phyloP scores from a whole-genome alignment of 345 rosid genomes.

The Microthlaspi erraticum region DNA sequence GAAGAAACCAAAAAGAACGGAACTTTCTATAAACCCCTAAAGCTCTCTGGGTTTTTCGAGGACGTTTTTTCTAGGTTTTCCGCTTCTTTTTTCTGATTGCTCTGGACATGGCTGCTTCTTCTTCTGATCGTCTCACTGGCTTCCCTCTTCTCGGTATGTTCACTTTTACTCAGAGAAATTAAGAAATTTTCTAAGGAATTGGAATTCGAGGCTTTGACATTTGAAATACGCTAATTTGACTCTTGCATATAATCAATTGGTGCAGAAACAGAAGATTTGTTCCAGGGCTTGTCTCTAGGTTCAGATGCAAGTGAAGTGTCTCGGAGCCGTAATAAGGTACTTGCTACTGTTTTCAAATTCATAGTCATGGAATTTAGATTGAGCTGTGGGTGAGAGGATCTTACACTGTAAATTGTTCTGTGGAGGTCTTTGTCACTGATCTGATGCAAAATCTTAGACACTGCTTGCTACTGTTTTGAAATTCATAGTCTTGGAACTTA shows the following conservation, averaged over 20 bases:
- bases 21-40: slow-evolving; percentile 41
- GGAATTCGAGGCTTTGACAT: slow-evolving; percentile 21
- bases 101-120: slow-evolving; percentile 52
- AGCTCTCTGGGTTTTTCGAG: slow-evolving; percentile 39
- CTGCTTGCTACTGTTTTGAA: slow-evolving; percentile 6
- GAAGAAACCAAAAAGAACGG: slow-evolving; percentile 33
- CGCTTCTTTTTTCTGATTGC: slow-evolving; percentile 16
- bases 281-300: slow-evolving; percentile 62
- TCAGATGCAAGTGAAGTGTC: slow-evolving; percentile 53
- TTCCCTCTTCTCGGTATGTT: slow-evolving; percentile 56
- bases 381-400: too few species aligned
- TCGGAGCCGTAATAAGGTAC: slow-evolving; percentile 54
- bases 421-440: too few species aligned
- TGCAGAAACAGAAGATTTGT: slow-evolving; percentile 64
- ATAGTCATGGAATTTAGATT: background rate
- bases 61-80: slow-evolving; percentile 43
- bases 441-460: too few species aligned
- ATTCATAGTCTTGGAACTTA: background rate
- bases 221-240: background rate
- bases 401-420: too few species aligned
- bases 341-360: background rate
- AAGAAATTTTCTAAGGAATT: slow-evolving; percentile 14
- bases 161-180: slow-evolving; percentile 4
- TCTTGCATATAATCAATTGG: slow-evolving; percentile 9
- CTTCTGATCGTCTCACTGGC: slow-evolving; percentile 61